Percentiles rank a stretch among this genome's conserved stretches.
phyloP scores from a whole-genome alignment of 352 stramenopile species.

The Globisporangium irregulare region DNA sequence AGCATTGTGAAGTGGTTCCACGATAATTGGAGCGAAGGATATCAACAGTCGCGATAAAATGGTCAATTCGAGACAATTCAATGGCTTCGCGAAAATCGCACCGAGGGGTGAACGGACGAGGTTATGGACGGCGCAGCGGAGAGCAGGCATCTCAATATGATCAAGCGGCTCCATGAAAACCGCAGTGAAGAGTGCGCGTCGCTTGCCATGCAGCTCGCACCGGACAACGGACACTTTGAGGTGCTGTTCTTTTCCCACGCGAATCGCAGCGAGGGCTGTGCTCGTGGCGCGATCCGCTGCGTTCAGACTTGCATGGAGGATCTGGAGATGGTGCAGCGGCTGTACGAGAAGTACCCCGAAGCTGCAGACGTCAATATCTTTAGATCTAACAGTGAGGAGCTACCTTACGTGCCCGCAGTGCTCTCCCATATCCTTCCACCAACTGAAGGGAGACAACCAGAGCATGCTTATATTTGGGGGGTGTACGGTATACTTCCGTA shows the following conservation, averaged over 20 bases:
- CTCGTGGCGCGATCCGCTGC: not conserved
- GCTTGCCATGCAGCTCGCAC: not conserved
- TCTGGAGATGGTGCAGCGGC: not conserved
- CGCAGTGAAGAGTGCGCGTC: not conserved
- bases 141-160: no score
- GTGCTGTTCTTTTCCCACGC: not conserved
- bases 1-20: not conserved
- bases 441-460: not conserved
- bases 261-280: not conserved
- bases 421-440: not conserved
- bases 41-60: not conserved
- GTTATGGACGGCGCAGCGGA: no score
- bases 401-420: not conserved
- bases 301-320: not conserved
- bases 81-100: constrained; percentile 1
- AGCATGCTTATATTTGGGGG: not conserved
- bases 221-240: not conserved
- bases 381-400: not conserved
- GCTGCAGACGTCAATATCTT: not conserved
- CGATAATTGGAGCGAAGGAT: not conserved
- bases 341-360: not conserved
- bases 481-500: not conserved
- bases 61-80: not conserved
- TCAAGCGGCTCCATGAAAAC: not conserved
- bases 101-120: not conserved